These are phyloP conservation scores for Ichthyophthirius multifiliis DNA, from an alignment of 169 alveolate genomes.

Conservation along the genomic window DNA sequence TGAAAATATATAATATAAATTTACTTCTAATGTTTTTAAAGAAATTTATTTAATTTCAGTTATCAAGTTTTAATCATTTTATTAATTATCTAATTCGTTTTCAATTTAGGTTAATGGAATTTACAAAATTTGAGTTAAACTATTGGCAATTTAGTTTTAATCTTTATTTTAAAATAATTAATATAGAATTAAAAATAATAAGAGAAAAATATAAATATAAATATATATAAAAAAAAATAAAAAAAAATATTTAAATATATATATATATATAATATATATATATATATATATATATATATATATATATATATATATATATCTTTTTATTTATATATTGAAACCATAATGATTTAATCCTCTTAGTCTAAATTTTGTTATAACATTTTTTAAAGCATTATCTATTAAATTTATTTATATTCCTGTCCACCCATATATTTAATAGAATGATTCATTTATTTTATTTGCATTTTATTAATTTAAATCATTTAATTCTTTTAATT, in stretches of 20 bases:
- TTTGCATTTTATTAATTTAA: neutral
- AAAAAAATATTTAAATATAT: neutral
- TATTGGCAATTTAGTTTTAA: neutral
- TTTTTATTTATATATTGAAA: neutral
- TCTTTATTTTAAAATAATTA: neutral
- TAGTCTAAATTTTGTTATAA: constrained; percentile 10
- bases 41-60: neutral
- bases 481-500: neutral
- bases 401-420: constrained; percentile 12
- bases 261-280: neutral
- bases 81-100: neutral
- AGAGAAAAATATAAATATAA: too few relatives aligned
- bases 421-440: constrained; percentile 13
- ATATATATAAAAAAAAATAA: too few relatives aligned
- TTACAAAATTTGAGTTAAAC: neutral
- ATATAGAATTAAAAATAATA: neutral
- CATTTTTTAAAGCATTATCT: neutral
- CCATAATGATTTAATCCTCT: constrained; percentile 10
- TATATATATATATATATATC: neutral
- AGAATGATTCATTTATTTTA: neutral
- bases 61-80: neutral
- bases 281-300: neutral
- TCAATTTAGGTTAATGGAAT: neutral
- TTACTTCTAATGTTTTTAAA: neutral
- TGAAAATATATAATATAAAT: neutral